Evolutionary conservation across 1,284 basidiomycete genomes (phyloP).

Genomic region (Ustilago curta): DNA sequence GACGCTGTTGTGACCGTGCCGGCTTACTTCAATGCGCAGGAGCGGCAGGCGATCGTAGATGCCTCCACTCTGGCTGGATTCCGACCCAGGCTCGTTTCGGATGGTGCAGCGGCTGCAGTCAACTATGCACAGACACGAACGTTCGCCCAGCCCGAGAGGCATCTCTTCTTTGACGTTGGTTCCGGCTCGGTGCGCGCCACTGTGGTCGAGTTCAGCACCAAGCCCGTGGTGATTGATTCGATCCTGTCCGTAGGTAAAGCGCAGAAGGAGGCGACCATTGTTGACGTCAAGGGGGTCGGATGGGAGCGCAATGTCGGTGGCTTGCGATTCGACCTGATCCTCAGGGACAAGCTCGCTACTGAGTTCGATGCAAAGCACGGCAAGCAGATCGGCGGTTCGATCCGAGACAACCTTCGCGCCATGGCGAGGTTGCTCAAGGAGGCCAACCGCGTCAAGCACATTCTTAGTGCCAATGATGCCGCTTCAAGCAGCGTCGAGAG

Average conservation of each 20-base stretch:
- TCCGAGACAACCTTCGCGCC: slow-evolving; percentile 77
- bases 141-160: slow-evolving; percentile 79
- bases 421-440: slow-evolving; percentile 96
- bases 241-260: slow-evolving; percentile 72
- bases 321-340: slow-evolving; percentile 82
- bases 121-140: slow-evolving; percentile 91
- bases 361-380: slow-evolving; percentile 78
- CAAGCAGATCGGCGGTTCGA: slow-evolving; percentile 48
- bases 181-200: slow-evolving; percentile 88
- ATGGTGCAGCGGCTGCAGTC: slow-evolving; percentile 76
- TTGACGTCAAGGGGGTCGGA: slow-evolving; percentile 82
- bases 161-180: slow-evolving; percentile 94
- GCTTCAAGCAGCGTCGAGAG: slow-evolving; percentile 84
- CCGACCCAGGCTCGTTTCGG: slow-evolving; percentile 85
- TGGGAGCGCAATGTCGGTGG: slow-evolving; percentile 84
- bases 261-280: slow-evolving; percentile 76
- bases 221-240: slow-evolving; percentile 58
- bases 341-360: slow-evolving; percentile 83
- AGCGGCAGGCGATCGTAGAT: slow-evolving; percentile 82
- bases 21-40: slow-evolving; percentile 74
- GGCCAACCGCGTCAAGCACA: slow-evolving; percentile 88
- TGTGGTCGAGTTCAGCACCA: slow-evolving; percentile 78
- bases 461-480: slow-evolving; percentile 91
- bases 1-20: slow-evolving; percentile 68
- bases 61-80: slow-evolving; percentile 91